Evolutionary conservation across 306 rosid genomes (phyloP), one percentile per base, ranked within the genome.

Genomic region (Phaseolus lunatus): DNA sequence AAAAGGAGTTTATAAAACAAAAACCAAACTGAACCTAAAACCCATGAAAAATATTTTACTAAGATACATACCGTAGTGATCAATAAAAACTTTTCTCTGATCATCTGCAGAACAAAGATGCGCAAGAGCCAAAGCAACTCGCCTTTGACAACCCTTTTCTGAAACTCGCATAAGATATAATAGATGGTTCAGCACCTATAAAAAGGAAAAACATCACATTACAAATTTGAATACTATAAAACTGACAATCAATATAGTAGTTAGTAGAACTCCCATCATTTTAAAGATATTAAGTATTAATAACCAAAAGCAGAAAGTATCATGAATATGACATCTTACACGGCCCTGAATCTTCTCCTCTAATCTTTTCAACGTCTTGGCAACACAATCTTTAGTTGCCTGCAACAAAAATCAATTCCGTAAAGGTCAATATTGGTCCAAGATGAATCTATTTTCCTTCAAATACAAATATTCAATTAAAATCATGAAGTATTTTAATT

Each of bases 361-460:
- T 81, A 95, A 85, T 88, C 99, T 89, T 86, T 95, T 95, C 83
- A 95, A 83, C n/a, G 99, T 95, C 90, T 95, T 95, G 68, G 99
- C 93, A 50, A 92, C 97, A 81, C 99, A 95, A 87, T 95, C 99
- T 85, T 95, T 95, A 48, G 99, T 95, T 27, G 99, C 97, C 99
- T 95, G 87, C 74, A 84, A 82, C 43, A 84, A 37, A 77, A 54
- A 64, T 63, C 83, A 82, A 64, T 50, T 57, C 29, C 69, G 71
- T 43, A 45, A 16, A 50, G 29, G 19, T 82, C 80, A 75, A 71
- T 43, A 58, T 9, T 67, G 54, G 23, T 73, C 58, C 19, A 81
- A 15, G 49, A 69, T 43, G 19, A 39, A 48, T 67, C 43, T 61
- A 50, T 71, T 50, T 66, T 49, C 50, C 61, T 59, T 69, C 48